Percentiles rank a stretch among this genome's conserved stretches.
phyloP scores from a whole-genome alignment of 2,329 filamentous ascomycete species.

The Nannizziopsis arthrosporioides region DNA sequence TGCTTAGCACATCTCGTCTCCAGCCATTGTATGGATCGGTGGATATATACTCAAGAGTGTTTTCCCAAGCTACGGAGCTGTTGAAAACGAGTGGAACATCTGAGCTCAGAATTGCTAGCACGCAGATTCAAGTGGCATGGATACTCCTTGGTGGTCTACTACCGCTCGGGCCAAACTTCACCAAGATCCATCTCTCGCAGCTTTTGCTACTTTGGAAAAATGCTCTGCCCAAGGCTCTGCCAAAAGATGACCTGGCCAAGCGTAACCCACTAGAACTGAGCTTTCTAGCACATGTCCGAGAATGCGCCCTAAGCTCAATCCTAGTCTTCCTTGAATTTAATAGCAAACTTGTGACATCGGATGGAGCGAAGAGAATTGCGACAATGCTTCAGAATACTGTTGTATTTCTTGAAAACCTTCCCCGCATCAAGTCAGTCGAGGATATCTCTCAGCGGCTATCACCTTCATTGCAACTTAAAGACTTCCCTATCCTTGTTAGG shows the following conservation, averaged over 20 bases:
- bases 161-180: constrained; percentile 93
- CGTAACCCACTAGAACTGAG: constrained; percentile 78
- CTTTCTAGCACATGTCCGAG: constrained; percentile 85
- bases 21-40: constrained; percentile 90
- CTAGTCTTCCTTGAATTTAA: constrained; percentile 91
- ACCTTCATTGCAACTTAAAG: constrained; percentile 75
- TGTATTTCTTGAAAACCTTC: constrained; percentile 73
- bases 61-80: constrained; percentile 81
- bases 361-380: constrained; percentile 85
- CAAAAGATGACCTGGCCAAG: constrained; percentile 77
- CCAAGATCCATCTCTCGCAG: constrained; percentile 95
- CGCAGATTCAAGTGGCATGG: constrained; percentile 96
- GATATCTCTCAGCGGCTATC: constrained; percentile 75
- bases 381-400: constrained; percentile 93
- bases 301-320: constrained; percentile 85
- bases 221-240: constrained; percentile 83
- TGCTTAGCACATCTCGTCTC: constrained; percentile 75
- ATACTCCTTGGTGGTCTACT: constrained; percentile 92
- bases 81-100: constrained; percentile 87
- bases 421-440: constrained; percentile 70
- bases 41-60: constrained; percentile 82
- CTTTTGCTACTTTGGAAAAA: constrained; percentile 94
- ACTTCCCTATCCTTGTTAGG: constrained; percentile 86
- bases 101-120: constrained; percentile 79
- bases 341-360: constrained; percentile 75